phyloP scores from a whole-genome alignment of 2,329 filamentous ascomycete genomes.

The Diaporthe ampelina region DNA sequence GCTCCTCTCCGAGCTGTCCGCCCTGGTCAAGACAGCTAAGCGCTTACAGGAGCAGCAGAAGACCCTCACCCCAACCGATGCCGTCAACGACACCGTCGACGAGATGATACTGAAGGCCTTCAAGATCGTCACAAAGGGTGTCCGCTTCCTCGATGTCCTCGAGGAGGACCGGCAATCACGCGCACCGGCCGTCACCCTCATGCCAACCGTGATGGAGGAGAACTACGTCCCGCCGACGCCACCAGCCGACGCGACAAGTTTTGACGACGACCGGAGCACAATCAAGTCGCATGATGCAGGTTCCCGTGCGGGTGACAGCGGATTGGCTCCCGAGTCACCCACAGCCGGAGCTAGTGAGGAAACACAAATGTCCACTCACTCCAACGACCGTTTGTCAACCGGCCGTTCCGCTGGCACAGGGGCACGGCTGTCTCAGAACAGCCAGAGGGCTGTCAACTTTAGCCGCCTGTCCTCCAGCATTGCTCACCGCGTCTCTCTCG shows the following conservation, averaged over 20 bases:
- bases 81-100: slow-evolving; percentile 84
- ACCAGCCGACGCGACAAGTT: slow-evolving; percentile 69
- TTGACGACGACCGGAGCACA: slow-evolving; percentile 55
- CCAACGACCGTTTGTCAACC: slow-evolving; percentile 63
- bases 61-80: slow-evolving; percentile 61
- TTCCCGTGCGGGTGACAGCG: slow-evolving; percentile 53
- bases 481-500: slow-evolving; percentile 83
- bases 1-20: slow-evolving; percentile 88
- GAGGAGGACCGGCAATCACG: slow-evolving; percentile 71
- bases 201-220: slow-evolving; percentile 73
- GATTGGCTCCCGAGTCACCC: slow-evolving; percentile 49
- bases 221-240: slow-evolving; percentile 72
- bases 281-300: slow-evolving; percentile 54
- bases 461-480: slow-evolving; percentile 65
- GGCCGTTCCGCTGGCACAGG: slow-evolving; percentile 52
- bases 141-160: slow-evolving; percentile 90
- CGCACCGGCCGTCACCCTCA: slow-evolving; percentile 68
- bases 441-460: slow-evolving; percentile 53
- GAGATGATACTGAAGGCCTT: slow-evolving; percentile 95
- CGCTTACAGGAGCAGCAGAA: slow-evolving; percentile 81
- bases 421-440: slow-evolving; percentile 55
- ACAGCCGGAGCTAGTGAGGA: slow-evolving; percentile 47
- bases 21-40: slow-evolving; percentile 90
- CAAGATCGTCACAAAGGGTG: slow-evolving; percentile 91
- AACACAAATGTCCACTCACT: slow-evolving; percentile 51